Evolutionary conservation across 805 yeast species (phyloP), one percentile per base, ranked within the genome.

Genomic region (Blastobotrys parvus): DNA sequence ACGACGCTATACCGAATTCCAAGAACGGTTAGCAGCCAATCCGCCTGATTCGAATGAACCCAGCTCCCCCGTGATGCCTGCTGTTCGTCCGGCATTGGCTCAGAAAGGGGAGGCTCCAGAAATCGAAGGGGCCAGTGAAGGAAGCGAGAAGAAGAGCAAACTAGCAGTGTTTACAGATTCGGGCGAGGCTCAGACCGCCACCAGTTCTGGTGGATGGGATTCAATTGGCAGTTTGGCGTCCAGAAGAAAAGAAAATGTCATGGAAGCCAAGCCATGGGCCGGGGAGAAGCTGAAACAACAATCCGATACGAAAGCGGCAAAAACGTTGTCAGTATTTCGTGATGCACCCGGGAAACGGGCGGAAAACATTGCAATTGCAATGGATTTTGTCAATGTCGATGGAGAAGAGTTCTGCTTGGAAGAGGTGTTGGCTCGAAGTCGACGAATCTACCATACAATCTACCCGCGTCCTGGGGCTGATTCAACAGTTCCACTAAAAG

Each of bases 161-260:
- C 45, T 75, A n/a, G 54, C 59, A n/a, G 65, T 75, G 2, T 71
- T 64, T 47, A 54, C 54, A n/a, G 77, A 72, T 46, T 50, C 60
- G 3, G 49, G 45, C 5, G 53, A 49, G 0, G 25, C 49, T n/a
- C 44, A 46, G 13, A 40, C 53, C 16, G 46, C 38, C 4, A 33
- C 33, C 19, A 16, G 46, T 7, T 42, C 50, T 19, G 60, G 59
- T 2, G 11, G 11, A 7, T 58, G 79, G 74, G 71, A 69, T 37
- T 61, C 64, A 25, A 56, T 78, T 19, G 85, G 78, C 4, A 52
- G 78, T 0, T 59, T 75, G 1, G 64, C 63, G 7, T 58, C 65
- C 13, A 59, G 84, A 41, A 67, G 69, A 37, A 84, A 84, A 57
- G 95, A 86, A 57, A 86, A 86, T 55, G 62, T 58, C 4, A 34